These are phyloP conservation scores for Diversispora epigaea DNA, from an alignment of 192 early-diverging fungal genomes.

Conservation along the genomic window DNA sequence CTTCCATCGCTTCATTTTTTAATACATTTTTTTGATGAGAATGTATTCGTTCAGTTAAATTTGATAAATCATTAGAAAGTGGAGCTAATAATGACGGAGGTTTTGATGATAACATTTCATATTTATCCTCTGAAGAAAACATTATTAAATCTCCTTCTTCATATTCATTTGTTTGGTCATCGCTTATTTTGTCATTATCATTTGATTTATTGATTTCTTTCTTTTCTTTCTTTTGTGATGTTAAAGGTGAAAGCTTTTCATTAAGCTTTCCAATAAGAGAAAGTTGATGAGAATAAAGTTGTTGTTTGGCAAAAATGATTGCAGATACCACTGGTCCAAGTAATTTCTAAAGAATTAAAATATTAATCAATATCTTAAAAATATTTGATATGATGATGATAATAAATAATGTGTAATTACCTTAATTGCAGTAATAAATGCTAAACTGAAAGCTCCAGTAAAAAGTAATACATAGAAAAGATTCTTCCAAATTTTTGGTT, in stretches of 20 bases:
- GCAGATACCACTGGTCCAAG: background rate
- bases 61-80: constrained; percentile 19
- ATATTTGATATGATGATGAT: background rate
- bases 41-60: background rate
- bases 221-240: background rate
- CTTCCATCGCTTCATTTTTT: background rate
- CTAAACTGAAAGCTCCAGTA: constrained; percentile 5
- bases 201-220: background rate
- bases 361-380: background rate
- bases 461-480: background rate
- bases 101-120: constrained; percentile 5
- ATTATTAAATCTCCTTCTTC: background rate
- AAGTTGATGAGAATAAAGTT: constrained; percentile 28
- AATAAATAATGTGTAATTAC: background rate
- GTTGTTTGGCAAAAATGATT: constrained; percentile 14
- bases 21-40: background rate
- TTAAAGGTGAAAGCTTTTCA: constrained; percentile 6
- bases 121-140: background rate
- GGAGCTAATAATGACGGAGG: constrained; percentile 1
- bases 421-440: constrained; percentile 1
- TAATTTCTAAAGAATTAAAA: constrained; percentile 18
- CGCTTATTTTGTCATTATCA: background rate
- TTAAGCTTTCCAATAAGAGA: constrained; percentile 17
- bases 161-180: background rate
- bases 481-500: background rate